These are phyloP conservation scores for Stentor coeruleus DNA, from an alignment of 73 alveolate genomes.

Conservation along the genomic window DNA sequence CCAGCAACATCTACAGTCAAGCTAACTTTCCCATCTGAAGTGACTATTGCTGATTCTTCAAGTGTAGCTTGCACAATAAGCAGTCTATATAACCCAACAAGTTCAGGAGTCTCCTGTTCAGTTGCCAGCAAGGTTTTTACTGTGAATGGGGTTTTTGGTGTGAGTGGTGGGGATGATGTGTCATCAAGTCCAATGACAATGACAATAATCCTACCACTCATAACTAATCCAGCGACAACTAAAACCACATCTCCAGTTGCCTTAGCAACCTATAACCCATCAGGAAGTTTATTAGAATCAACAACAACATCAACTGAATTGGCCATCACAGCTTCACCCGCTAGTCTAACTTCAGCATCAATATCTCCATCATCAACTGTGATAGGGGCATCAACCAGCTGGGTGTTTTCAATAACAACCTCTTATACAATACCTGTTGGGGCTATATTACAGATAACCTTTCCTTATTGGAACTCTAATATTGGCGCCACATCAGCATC, in stretches of 20 bases:
- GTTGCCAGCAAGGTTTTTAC: neutral
- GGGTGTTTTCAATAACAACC: neutral
- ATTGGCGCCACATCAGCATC: neutral
- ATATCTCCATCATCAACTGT: neutral
- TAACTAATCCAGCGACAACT: conserved; percentile 3
- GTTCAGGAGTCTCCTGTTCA: neutral
- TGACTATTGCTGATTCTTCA: neutral
- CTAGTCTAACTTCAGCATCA: neutral
- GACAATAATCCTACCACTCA: neutral
- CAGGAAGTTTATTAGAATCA: neutral
- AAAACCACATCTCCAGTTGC: neutral
- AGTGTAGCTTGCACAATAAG: conserved; percentile 1
- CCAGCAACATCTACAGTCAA: neutral
- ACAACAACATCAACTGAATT: neutral
- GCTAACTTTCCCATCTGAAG: neutral
- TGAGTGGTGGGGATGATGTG: neutral
- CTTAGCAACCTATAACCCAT: neutral
- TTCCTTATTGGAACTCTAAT: neutral
- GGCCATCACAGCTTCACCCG: neutral
- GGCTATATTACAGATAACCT: neutral
- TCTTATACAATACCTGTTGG: neutral
- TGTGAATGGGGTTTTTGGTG: neutral
- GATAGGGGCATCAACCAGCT: conserved; percentile 8
- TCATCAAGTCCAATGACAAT: neutral
- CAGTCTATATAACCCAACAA: neutral